A percentile compares a stretch with the other conserved stretches of the same genome.
These are phyloP conservation scores for Colletotrichum salicis DNA, from an alignment of 2,329 filamentous ascomycete genomes.

Conservation along the genomic window DNA sequence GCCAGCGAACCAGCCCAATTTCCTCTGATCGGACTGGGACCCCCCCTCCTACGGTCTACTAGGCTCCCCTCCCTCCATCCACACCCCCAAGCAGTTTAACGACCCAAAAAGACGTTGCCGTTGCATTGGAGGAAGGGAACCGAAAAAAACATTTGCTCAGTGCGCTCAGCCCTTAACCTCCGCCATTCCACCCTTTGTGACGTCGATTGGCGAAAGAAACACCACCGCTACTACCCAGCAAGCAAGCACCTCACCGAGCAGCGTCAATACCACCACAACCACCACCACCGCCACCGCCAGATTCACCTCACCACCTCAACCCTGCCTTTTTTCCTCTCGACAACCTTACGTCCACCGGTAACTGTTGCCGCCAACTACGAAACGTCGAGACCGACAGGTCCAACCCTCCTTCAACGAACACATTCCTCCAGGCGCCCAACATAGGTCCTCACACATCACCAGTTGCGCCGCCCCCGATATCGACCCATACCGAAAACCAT, in stretches of 20 bases:
- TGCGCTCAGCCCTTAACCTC: constrained; percentile 16
- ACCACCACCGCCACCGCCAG: background rate
- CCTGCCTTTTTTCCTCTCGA: background rate
- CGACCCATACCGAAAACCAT: background rate
- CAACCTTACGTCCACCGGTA: background rate
- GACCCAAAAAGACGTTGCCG: background rate
- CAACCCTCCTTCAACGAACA: background rate
- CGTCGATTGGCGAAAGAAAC: constrained; percentile 30
- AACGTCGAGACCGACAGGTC: background rate
- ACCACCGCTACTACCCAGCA: constrained; percentile 2
- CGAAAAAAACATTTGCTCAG: constrained; percentile 8
- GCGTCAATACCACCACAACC: background rate
- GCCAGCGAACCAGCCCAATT: constrained; percentile 5
- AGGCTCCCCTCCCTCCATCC: background rate
- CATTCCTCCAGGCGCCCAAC: background rate
- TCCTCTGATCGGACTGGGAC: background rate
- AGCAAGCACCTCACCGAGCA: background rate
- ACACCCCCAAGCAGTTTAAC: background rate
- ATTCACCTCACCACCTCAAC: background rate
- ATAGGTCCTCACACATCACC: constrained; percentile 1
- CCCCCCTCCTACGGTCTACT: background rate
- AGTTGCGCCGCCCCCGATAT: background rate
- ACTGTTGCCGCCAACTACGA: background rate
- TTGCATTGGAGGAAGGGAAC: constrained; percentile 2
- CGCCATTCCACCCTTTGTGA: constrained; percentile 21